These are phyloP conservation scores for Astragalus membranaceus DNA, from an alignment of 306 rosid species.

Conservation along the genomic window DNA sequence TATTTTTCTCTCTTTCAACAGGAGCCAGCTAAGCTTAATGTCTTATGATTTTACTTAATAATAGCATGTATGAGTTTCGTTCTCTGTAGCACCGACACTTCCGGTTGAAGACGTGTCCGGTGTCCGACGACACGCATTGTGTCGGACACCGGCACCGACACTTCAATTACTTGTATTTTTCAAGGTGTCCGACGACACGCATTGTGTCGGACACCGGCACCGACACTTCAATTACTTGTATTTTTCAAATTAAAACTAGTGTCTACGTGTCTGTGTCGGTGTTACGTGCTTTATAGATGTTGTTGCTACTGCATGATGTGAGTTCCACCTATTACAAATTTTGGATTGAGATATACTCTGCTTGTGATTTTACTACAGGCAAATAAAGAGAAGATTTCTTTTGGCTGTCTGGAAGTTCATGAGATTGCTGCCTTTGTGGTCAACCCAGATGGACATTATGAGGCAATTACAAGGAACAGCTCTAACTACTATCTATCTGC, in stretches of 20 bases:
- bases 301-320: neutral
- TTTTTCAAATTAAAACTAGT: no score
- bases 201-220: no score
- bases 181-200: no score
- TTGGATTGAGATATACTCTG: constrained; percentile 1
- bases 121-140: no score
- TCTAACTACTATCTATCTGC: constrained; percentile 75
- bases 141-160: no score
- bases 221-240: no score
- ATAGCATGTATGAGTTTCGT: constrained; percentile 7
- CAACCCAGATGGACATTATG: constrained; percentile 65
- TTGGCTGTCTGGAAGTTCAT: constrained; percentile 75
- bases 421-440: constrained; percentile 94
- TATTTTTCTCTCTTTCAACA: no score
- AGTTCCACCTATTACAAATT: neutral
- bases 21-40: neutral
- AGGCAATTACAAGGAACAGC: constrained; percentile 78
- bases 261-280: no score
- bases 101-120: no score
- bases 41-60: neutral
- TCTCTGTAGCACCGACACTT: no score
- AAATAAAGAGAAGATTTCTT: constrained; percentile 91
- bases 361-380: constrained; percentile 54
- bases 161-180: no score
- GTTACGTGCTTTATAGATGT: no score